Evolutionary conservation across 768 basidiomycete species (phyloP), one percentile per base, ranked within the genome.

Genomic region (Calocera viscosa): DNA sequence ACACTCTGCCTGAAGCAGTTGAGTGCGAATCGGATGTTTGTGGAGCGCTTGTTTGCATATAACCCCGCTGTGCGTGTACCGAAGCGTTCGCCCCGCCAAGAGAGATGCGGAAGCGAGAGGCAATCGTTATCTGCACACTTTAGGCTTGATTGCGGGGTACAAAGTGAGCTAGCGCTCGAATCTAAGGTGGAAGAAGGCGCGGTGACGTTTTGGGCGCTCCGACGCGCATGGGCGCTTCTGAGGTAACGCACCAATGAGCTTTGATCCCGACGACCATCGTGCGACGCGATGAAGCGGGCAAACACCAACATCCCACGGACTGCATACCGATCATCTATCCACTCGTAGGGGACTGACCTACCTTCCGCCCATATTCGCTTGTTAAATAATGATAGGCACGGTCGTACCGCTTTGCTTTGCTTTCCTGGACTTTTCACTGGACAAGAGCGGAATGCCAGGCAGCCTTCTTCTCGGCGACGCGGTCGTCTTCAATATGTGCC

Each of bases 211-310:
- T 19, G 53, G 53, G 53, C 53, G 53, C 53, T 60, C 53, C 53
- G 30, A 47, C 43, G 53, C 53, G 24, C 22, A 28, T 60, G 53
- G 53, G 53, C 53, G 53, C 53, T 60, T 60, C 53, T 60, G 53
- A 60, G 53, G 26, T 32, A 60, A 10, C 53, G 24, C 43, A 19
- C 24, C 30, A 26, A 26, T 60, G 26, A 47, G 26, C 30, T 60
- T 32, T 60, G 53, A 11, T 60, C 53, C 53, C 53, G 53, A 32
- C 30, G 14, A 60, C 24, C 19, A 11, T 19, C 43, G 43, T 19
- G 8, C 19, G 43, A 38, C 35, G 35, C 35, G 35, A 5, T 38
- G 5, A 5, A 5, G 35, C 35, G 14, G 35, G 35, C 35, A 38
- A 38, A 38, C 35, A 38, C 43, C 43, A 24, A 47, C 43, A 17